Conservation (phyloP, 2,329 filamentous ascomycete species). For the Exophiala mesophila region DNA sequence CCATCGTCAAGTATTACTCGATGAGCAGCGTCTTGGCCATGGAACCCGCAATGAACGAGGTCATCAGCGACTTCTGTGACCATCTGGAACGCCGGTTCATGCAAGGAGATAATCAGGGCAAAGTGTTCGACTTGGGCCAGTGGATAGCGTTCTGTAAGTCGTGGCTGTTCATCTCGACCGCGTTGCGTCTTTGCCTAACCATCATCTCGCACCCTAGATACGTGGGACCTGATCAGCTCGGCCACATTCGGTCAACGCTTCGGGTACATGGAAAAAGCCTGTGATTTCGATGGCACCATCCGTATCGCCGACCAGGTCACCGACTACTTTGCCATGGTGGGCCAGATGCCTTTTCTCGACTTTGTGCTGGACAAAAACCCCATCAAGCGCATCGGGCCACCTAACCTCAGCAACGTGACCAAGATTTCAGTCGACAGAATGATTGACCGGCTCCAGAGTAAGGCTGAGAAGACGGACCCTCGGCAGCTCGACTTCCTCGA, state of each 20-base stretch:
- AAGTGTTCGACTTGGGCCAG: conserved; percentile 28
- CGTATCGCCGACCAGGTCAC: conserved; percentile 28
- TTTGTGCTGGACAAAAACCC: conserved; percentile 11
- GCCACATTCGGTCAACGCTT: conserved; percentile 32
- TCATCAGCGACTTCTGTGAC: conserved; percentile 31
- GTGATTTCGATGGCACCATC: conserved; percentile 32
- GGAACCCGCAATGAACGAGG: conserved; percentile 29
- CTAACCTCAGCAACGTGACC: conserved; percentile 46
- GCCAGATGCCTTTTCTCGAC: conserved; percentile 32
- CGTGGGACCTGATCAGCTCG: conserved; percentile 32
- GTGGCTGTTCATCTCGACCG: conserved; percentile 38
- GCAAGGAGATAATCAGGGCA: conserved; percentile 23
- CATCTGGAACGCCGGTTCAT: conserved; percentile 34
- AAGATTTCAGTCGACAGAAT: conserved; percentile 23
- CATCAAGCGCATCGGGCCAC: conserved; percentile 26
- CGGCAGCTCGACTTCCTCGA: not conserved
- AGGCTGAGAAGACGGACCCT: too few relatives aligned
- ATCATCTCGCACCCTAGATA: too few relatives aligned
- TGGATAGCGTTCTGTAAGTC: conserved; percentile 29
- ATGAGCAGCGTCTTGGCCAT: conserved; percentile 25
- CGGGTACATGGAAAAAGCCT: conserved; percentile 29
- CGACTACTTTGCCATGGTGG: conserved; percentile 20
- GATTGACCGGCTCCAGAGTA: not conserved
- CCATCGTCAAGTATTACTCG: conserved; percentile 37
- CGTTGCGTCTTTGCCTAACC: too few relatives aligned